Evolutionary conservation across 2,329 filamentous ascomycete genomes (phyloP).

Genomic region (Colletotrichum acutatum): DNA sequence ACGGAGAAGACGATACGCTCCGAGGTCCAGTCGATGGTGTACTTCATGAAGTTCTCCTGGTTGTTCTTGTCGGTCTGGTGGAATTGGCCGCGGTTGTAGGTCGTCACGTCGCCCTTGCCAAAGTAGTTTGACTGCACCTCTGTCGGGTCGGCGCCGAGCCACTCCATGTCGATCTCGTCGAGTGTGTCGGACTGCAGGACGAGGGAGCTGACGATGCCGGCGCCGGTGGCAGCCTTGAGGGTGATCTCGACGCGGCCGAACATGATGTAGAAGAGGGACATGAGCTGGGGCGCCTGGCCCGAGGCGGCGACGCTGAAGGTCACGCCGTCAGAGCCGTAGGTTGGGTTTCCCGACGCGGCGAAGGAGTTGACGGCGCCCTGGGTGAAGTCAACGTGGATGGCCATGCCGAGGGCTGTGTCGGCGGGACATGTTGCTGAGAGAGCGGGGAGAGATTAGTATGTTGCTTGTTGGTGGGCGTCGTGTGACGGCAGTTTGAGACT

Average conservation of each 20-base stretch:
- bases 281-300: conserved; percentile 87
- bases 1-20: conserved; percentile 89
- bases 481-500: conserved; percentile 7
- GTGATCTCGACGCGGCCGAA: conserved; percentile 91
- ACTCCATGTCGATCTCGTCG: conserved; percentile 98
- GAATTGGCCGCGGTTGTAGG: conserved; percentile 89
- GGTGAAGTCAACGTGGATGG: conserved; percentile 87
- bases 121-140: conserved; percentile 99
- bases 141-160: conserved; percentile 80
- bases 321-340: conserved; percentile 81
- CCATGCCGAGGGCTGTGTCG: conserved; percentile 83
- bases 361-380: conserved; percentile 84
- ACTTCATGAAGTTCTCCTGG: conserved; percentile 83
- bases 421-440: conserved; percentile 72
- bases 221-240: conserved; percentile 87
- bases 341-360: conserved; percentile 73
- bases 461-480: neutral
- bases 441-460: neutral
- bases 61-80: conserved; percentile 73
- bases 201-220: conserved; percentile 91
- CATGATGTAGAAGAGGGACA: conserved; percentile 98
- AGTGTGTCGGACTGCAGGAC: conserved; percentile 91
- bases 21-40: conserved; percentile 91
- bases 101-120: conserved; percentile 85
- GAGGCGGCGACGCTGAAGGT: conserved; percentile 81